Base-by-base conservation (phyloP, 225 moss, liverwort and hornwort species). In the Sphagnum contortum region DNA sequence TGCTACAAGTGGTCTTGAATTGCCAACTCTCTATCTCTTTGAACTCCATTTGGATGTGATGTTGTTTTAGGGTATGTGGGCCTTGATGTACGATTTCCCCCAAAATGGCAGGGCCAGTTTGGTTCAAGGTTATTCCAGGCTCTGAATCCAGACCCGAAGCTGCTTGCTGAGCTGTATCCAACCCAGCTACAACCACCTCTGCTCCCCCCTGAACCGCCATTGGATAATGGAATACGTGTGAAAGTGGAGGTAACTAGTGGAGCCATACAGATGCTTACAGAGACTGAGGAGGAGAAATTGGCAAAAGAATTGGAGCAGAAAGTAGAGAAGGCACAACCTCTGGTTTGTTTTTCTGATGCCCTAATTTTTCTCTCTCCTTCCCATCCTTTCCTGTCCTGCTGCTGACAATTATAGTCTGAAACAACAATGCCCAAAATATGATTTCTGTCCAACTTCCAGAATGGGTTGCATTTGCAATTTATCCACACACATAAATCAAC, bases 61-160 rank as follows among this genome's bases (percentile, higher is more conserved):
- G 29, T 29, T 29, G 29, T 29, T 29, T 29, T 29, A 29, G 29
- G 29, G 52, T 52, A 5, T 52, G 2, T 52, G 52, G 6, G 52
- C 7, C 9, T 52, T 52, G 52, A 52, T 52, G 52, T 29, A 29
- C 29, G 29, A 29, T 29, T 29, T 29, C 29, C 29, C 29, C 29
- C 29, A 29, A 29, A 29, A 52, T 48, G 6, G 44, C 64, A 79
- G 75, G 80, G 80, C 2, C 72, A 67, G 57, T 80, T 80, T 70
- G 69, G 75, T 50, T 69, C 73, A 44, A 72, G 60, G 13, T 50
- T 80, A 4, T 80, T 80, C 58, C 80, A 80, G 48, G 75, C 80
- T 29, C 55, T 80, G 5, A 80, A 80, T 70, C 80, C 80, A n/a
- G 80, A 80, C 61, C 80, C 80, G 44, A 80, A 80, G 66, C 59